Base-by-base conservation (phyloP, 257 asterid genomes). In the Solanum raphanifolium region DNA sequence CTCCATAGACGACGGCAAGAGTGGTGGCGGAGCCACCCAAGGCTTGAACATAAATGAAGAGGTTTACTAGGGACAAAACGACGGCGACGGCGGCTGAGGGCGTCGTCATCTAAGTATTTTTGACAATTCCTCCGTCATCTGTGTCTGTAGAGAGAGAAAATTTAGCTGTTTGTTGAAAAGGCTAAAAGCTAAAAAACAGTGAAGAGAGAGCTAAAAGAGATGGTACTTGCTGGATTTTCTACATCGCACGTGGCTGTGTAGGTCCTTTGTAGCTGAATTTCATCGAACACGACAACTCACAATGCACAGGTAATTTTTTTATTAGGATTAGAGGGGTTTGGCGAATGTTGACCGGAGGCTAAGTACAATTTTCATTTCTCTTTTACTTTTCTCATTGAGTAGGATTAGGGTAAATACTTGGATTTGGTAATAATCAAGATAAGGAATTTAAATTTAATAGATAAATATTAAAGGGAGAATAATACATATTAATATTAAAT, bases 11-110 rank as follows among this genome's bases (percentile, higher is more conserved):
- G 10, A 93, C 92, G 88, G 99, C 97, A 58, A 96, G 87, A 52
- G 98, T 95, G 88, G 96, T 85, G 92, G 95, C 73, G 72, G 96
- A 88, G 90, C 95, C 95, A 36, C 96, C 98, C 27, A 96, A 89
- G 74, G 96, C 95, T 83, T 92, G 84, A 55, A 88, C 93, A 32
- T 93, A 78, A 4, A 88, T 38, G 6, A 88, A 16, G 31, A 79
- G 15, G 88, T 88, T 43, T 9, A 85, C 3, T 72, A 91, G 16
- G 43, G 81, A 20, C 90, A 89, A 46, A 39, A 88, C 62, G 89
- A 75, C 69, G 88, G 21, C n/a, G 84, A 88, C 81, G 85, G 92
- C 87, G 9, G 89, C n/a, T 7, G 65, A 73, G 21, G 89, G 86
- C 10, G 90, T 89, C 93, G 92, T 94, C 98, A 95, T 95, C 71